phyloP scores from a whole-genome alignment of 106 monocot genomes.

The Dendrobium catenatum region DNA sequence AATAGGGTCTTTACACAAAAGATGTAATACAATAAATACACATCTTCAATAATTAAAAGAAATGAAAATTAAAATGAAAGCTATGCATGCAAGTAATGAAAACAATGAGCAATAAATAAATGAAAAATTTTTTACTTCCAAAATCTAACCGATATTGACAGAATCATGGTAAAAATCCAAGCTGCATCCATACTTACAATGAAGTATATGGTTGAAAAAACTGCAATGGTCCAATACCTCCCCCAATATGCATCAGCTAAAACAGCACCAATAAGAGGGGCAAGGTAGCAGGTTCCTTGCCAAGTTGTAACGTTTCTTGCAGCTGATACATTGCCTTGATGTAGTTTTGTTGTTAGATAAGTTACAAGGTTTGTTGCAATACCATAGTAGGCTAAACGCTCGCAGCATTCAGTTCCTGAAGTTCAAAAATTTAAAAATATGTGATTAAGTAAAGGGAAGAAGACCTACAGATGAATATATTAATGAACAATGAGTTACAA shows the following conservation, averaged over 20 bases:
- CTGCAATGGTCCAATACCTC: constrained; percentile 80
- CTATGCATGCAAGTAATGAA: background rate
- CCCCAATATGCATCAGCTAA: constrained; percentile 97
- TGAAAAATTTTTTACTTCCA: background rate
- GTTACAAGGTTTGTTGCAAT: constrained; percentile 75
- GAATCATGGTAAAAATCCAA: background rate
- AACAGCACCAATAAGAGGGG: constrained; percentile 80
- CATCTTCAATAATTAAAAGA: background rate
- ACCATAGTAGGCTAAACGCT: constrained; percentile 86
- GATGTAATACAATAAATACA: background rate
- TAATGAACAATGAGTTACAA: background rate
- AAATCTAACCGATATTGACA: background rate
- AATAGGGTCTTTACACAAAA: too few relatives aligned
- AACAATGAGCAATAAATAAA: background rate
- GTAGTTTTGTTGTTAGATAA: constrained; percentile 67
- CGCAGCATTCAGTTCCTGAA: constrained; percentile 81
- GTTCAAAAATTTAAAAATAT: background rate
- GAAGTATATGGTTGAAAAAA: constrained; percentile 76
- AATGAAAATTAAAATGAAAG: background rate
- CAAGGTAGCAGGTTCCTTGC: constrained; percentile 84
- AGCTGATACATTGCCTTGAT: constrained; percentile 69
- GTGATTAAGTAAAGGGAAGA: background rate
- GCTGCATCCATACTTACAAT: constrained; percentile 36
- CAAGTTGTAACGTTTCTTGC: constrained; percentile 90
- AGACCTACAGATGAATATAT: background rate